phyloP scores from a whole-genome alignment of 2,329 filamentous ascomycete species.

The Cryphonectria carpinicola region DNA sequence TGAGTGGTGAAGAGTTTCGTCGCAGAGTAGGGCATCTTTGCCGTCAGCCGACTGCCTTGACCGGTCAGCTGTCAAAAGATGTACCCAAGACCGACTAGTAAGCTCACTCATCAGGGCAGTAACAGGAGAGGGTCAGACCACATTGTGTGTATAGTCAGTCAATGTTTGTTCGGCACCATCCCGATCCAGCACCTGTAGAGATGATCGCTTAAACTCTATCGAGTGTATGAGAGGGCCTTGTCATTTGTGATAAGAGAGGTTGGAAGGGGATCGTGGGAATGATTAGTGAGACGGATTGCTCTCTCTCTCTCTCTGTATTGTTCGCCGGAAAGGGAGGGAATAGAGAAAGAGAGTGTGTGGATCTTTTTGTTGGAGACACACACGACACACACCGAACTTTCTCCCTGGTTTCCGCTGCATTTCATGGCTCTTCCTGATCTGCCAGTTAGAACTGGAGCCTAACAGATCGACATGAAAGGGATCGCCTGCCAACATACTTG shows the following conservation, averaged over 20 bases:
- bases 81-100: neutral
- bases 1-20: neutral
- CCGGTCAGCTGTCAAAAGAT: neutral
- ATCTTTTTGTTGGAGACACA: neutral
- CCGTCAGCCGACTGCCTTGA: conserved; percentile 5
- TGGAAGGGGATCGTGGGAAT: neutral
- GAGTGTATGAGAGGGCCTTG: neutral
- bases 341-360: neutral
- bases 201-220: conserved; percentile 15
- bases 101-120: conserved; percentile 4
- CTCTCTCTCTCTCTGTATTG: neutral
- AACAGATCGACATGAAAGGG: neutral
- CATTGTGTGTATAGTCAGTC: conserved; percentile 16
- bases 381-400: neutral
- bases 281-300: neutral
- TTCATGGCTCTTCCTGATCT: too few species aligned
- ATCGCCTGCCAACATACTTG: neutral
- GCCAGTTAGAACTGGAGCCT: too few species aligned
- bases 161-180: conserved; percentile 7
- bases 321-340: neutral
- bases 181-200: conserved; percentile 4
- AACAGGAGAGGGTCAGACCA: conserved; percentile 29
- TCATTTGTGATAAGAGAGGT: conserved; percentile 3
- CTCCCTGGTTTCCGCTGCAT: neutral
- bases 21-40: neutral